Base-by-base conservation (phyloP, 2,329 filamentous ascomycete species). In the Colletotrichum sojae region DNA sequence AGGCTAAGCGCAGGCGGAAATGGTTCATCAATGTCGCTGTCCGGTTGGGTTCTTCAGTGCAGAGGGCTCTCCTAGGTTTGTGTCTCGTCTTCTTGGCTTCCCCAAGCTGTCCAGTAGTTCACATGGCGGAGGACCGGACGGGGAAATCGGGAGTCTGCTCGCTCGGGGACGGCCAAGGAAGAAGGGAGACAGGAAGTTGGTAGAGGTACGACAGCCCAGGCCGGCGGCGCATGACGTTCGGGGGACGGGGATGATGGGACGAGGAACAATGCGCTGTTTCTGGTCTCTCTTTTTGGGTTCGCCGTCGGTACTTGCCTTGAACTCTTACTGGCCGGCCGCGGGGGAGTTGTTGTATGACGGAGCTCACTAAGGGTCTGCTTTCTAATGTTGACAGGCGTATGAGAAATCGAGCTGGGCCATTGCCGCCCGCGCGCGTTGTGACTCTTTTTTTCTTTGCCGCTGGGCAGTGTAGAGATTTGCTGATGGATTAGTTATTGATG, bases 231-330 rank as follows among this genome's bases (percentile, higher is more conserved):
- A 67, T 66, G 62, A 69, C 62, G 55, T 69, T 69, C 66, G 54
- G 51, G 43, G 45, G 20, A 46, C 39, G 49, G 53, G 49, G 13
- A 40, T 36, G 62, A 67, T 69, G 67, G 62, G 67, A 69, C 51
- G 67, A 61, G 43, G 55, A 61, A 69, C 67, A 69, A 67, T 69
- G 67, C 67, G 67, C 55, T 56, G 67, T 69, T 69, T 69, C 67
- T 69, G 45, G 55, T 69, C 31, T 36, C 22, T 25, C 22, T 36
- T 36, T 68, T 59, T 48, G 57, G 57, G 57, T 62, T 62, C 59
- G 25, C 39, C 22, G 22, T 62, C 59, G 59, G 49, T 62, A 62
- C 59, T 36, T 52, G 46, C 46, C 46, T 52, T 52, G 57, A 27
- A 46, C 36, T 12, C 49, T 20, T 18, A 13, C 20, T 9, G n/a